Evolutionary conservation across 805 yeast species (phyloP).

Genomic region (Myxozyma sirexii): DNA sequence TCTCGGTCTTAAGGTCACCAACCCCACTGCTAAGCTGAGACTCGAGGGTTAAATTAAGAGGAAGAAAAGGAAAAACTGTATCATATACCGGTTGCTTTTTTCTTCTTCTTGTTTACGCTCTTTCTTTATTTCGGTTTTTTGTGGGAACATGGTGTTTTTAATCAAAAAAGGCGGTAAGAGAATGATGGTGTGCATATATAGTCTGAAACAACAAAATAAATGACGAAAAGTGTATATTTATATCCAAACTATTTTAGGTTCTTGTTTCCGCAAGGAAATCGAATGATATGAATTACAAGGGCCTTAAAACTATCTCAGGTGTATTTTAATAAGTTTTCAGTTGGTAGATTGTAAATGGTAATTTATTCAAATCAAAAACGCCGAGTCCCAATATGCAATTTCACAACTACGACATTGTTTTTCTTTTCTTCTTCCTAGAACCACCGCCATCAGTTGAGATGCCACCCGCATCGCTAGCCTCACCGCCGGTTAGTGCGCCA

Average conservation of each 20-base stretch:
- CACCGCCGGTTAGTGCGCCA: constrained; percentile 10
- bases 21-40: constrained; percentile 75
- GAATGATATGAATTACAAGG: too few species aligned
- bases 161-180: not conserved
- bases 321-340: too few species aligned
- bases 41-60: constrained; percentile 29
- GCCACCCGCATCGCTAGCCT: constrained; percentile 21
- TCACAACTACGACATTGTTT: not conserved
- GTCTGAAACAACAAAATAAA: not conserved
- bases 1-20: constrained; percentile 98
- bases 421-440: constrained; percentile 5
- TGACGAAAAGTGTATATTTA: not conserved
- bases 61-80: not conserved
- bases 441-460: constrained; percentile 16
- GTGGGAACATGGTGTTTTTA: constrained; percentile 7
- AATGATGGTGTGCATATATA: not conserved
- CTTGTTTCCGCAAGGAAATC: not conserved
- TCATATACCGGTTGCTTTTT: not conserved
- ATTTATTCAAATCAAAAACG: too few species aligned
- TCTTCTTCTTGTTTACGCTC: not conserved
- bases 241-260: not conserved
- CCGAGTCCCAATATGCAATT: too few species aligned
- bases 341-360: too few species aligned
- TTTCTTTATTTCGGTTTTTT: not conserved
- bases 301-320: not conserved